Evolutionary conservation across 352 stramenopile genomes (phyloP), one percentile per base, ranked within the genome.

Genomic region (Phytophthora kernoviae): DNA sequence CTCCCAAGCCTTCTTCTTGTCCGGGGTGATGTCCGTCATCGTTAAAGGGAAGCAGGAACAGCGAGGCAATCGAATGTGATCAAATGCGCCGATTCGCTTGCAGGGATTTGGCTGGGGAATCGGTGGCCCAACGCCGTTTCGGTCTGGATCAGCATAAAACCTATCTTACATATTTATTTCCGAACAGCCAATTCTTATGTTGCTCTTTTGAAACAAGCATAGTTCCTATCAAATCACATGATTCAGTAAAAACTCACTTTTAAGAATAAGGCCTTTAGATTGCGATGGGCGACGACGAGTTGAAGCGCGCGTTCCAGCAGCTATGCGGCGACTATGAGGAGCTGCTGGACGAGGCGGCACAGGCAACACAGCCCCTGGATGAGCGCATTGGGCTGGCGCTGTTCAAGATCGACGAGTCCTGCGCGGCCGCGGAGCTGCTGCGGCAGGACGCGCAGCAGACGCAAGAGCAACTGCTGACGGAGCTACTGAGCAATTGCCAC

Each of bases 1-100:
- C 63, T 96, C 85, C 80, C 79, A 94, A 37, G 70, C 63, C 70
- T 92, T 93, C 78, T 96, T 94, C 60, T 87, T 59, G 66, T 92
- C 84, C 11, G 81, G 72, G 24, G 84, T 68, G 30, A 81, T 87
- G 69, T 65, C 55, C 51, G 56, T 59, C 66, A 71, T 73, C 41
- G 21, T 37, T 5, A 40, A 4, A 6, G 6, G 34, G 34, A 9
- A n/a, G 40, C 40, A 34, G 30, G 30, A 11, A 34, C 6, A 11
- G 30, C 30, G 30, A 11, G 33, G 14, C 10, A 12, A n/a, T 12
- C 33, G 2, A 11, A 34, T 34, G 6, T 11, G 6, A n/a, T 17
- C 33, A 8, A n/a, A n/a, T 39, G 10, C 4, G 33, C 9, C 10
- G 33, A n/a, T 12, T n/a, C n/a, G n/a, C n/a, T n/a, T n/a, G n/a